Evolutionary conservation across 2,329 filamentous ascomycete species (phyloP).

Genomic region (Botrytis byssoidea): DNA sequence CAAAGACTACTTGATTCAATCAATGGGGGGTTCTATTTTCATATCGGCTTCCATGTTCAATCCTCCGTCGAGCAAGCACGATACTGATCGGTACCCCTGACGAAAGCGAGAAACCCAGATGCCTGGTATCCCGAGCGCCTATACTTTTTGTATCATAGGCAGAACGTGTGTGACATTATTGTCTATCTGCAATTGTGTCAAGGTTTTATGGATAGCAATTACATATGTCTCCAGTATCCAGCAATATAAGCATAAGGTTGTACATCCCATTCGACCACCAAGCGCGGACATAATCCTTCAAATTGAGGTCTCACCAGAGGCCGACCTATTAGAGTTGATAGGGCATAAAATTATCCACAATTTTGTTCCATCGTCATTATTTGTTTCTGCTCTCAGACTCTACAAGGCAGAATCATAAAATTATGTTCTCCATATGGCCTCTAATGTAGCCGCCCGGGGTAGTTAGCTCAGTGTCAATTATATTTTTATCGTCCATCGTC

Average conservation of each 20-base stretch:
- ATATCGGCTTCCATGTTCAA: neutral
- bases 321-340: neutral
- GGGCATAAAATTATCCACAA: constrained; percentile 1
- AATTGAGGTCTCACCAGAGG: constrained; percentile 2
- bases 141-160: neutral
- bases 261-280: constrained; percentile 7
- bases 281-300: constrained; percentile 17
- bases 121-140: constrained; percentile 12
- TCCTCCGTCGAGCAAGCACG: neutral
- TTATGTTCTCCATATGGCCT: neutral
- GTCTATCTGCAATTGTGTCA: neutral
- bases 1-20: neutral
- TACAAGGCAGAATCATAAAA: neutral
- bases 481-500: constrained; percentile 4
- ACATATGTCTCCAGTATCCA: neutral
- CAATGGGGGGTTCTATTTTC: neutral
- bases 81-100: constrained; percentile 6
- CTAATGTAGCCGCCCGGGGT: constrained; percentile 5
- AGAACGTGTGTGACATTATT: neutral
- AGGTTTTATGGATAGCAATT: neutral
- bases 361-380: neutral
- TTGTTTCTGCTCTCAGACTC: neutral
- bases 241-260: neutral
- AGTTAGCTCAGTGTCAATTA: neutral
- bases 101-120: neutral